Conservation (phyloP, 2,329 filamentous ascomycete genomes). For the Ceratocystis harringtonii region DNA sequence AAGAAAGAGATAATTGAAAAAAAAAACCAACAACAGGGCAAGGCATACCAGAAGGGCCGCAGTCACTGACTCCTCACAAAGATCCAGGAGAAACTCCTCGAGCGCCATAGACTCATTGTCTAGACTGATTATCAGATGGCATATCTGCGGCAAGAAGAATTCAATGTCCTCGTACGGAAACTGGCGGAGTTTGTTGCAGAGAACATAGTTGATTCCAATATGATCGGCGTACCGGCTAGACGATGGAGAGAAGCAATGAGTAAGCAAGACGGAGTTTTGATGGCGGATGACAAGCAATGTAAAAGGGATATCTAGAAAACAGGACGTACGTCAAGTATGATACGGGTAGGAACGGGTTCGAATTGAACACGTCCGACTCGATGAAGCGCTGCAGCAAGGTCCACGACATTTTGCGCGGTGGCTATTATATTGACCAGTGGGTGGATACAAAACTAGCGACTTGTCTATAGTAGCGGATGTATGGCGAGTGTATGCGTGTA, state of each 20-base stretch:
- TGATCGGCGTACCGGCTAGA: slow-evolving; percentile 72
- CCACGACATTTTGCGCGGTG: slow-evolving; percentile 50
- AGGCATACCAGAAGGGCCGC: slow-evolving; percentile 58
- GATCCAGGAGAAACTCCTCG: slow-evolving; percentile 72
- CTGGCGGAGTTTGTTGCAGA: slow-evolving; percentile 76
- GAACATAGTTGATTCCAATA: slow-evolving; percentile 77
- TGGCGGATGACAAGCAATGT: background rate
- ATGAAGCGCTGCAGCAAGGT: slow-evolving; percentile 80
- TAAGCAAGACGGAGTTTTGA: slow-evolving; percentile 4
- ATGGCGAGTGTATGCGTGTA: background rate
- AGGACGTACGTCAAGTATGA: slow-evolving; percentile 68
- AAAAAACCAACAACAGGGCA: background rate
- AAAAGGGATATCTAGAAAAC: too few relatives aligned
- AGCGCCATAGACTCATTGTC: slow-evolving; percentile 85
- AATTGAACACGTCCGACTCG: slow-evolving; percentile 88
- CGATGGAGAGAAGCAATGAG: background rate
- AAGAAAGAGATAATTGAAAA: slow-evolving; percentile 17
- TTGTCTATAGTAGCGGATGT: background rate
- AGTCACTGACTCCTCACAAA: slow-evolving; percentile 78
- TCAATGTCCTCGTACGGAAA: slow-evolving; percentile 86
- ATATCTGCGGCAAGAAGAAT: slow-evolving; percentile 80
- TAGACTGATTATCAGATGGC: slow-evolving; percentile 74
- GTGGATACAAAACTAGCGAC: background rate
- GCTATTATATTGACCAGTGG: background rate
- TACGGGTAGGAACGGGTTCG: slow-evolving; percentile 75